phyloP scores from a whole-genome alignment of 2,329 filamentous ascomycete species.

The Colletotrichum tropicale region DNA sequence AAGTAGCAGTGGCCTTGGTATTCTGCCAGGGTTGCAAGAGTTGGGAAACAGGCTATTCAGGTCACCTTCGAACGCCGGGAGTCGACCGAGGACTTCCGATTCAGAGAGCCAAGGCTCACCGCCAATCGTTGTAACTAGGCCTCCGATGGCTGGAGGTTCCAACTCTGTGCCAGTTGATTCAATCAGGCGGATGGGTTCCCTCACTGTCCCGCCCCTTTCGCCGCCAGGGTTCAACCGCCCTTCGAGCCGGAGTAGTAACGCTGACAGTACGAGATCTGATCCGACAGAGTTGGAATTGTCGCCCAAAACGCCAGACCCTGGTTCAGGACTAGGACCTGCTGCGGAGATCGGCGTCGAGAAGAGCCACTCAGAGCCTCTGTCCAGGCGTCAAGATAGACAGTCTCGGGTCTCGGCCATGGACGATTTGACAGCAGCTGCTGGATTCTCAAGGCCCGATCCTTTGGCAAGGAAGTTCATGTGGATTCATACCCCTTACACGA shows the following conservation, averaged over 20 bases:
- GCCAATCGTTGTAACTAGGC: slow-evolving; percentile 40
- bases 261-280: slow-evolving; percentile 34
- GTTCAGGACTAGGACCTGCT: not conserved
- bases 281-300: slow-evolving; percentile 28
- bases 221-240: slow-evolving; percentile 31
- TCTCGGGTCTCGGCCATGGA: slow-evolving; percentile 23
- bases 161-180: not conserved
- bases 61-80: not conserved
- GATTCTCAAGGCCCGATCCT: slow-evolving; percentile 44
- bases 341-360: not conserved
- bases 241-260: slow-evolving; percentile 30
- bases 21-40: not conserved
- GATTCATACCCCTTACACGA: slow-evolving; percentile 63
- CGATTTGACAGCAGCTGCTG: slow-evolving; percentile 34
- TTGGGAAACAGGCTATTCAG: not conserved
- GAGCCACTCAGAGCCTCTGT: not conserved
- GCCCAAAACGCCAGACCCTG: slow-evolving; percentile 17
- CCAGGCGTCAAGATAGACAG: not conserved
- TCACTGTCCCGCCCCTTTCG: slow-evolving; percentile 35
- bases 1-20: not conserved
- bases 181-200: slow-evolving; percentile 24
- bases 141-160: slow-evolving; percentile 24
- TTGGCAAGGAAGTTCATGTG: slow-evolving; percentile 56
- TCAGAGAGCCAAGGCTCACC: slow-evolving; percentile 28
- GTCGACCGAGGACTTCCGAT: slow-evolving; percentile 11